Evolutionary conservation across 2,329 filamentous ascomycete genomes (phyloP), one percentile per base, ranked within the genome.

Genomic region (Teratosphaeriaceae sp.): DNA sequence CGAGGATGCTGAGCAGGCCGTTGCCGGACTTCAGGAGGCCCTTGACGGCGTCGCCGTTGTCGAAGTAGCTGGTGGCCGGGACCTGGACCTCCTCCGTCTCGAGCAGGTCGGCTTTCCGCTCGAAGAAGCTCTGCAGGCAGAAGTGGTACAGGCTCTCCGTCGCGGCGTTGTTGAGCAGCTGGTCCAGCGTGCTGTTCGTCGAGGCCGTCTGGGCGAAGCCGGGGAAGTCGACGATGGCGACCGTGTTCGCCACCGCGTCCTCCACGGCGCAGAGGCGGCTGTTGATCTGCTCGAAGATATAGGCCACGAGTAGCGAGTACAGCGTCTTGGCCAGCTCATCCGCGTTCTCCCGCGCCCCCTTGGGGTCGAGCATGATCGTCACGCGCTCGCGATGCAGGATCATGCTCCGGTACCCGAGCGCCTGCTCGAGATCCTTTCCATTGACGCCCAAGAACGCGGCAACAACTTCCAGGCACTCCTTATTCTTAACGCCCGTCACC

Each of bases 331-430:
- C 89, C 38, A 98, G 78, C 65, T 97, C 92, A 59, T 97, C 89
- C 13, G 92, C 92, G 55, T 96, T 96, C 29, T 80, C 83, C 39
- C 88, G 83, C 35, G 92, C 92, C 29, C 92, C 92, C 44, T 80
- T 82, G 5, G 90, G 87, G 60, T 98, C 92, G 24, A 98, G 77
- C 89, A 98, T 94, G 52, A 98, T 86, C 0, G 92, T 98, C n/a
- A 98, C 92, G 42, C 92, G 84, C 71, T 98, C 92, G 50, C 88
- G 85, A 60, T 94, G 86, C 44, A 98, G 83, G 54, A 92, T 96
- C 73, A 94, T 96, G 16, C 88, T 97, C 70, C 94, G 94, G 73
- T 96, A 95, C 2, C 89, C 88, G 45, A 98, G 73, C 22, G 88
- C 94, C 29, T 78, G 82, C 67, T 98, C 89, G 5, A 98, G 74